A percentile compares a stretch with the other conserved stretches of the same genome.
Conservation (phyloP, 139 green algal species). For the Closterium sp. region DNA sequence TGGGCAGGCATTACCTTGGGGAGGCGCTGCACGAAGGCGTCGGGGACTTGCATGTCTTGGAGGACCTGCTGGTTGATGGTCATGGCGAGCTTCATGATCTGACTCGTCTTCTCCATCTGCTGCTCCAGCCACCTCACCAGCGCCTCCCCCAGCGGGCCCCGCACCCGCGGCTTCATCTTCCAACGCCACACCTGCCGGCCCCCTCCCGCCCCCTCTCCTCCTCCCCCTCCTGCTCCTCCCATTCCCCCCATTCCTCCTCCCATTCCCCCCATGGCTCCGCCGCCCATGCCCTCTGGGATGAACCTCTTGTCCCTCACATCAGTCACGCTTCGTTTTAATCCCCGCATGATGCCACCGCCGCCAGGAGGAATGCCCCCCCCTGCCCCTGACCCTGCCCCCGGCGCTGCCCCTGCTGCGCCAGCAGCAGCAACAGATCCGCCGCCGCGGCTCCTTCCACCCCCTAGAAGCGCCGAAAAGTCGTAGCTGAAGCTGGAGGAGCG, state of each 20-base stretch:
- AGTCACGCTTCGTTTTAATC: background rate
- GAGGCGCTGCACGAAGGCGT: too few species aligned
- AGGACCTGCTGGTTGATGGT: too few species aligned
- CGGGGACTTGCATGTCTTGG: too few species aligned
- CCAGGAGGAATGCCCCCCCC: background rate
- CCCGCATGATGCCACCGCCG: background rate
- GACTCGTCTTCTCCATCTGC: background rate
- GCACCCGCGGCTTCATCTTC: background rate
- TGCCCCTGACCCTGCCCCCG: background rate
- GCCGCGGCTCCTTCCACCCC: background rate
- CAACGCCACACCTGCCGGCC: background rate
- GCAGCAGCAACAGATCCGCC: background rate
- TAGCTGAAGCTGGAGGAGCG: background rate
- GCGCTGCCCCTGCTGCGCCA: background rate
- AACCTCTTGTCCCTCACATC: background rate
- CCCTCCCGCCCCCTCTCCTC: background rate
- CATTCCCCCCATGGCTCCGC: background rate
- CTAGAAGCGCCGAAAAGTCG: background rate
- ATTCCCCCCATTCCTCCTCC: background rate
- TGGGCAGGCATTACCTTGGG: too few species aligned
- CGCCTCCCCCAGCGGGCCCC: background rate
- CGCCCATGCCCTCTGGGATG: background rate
- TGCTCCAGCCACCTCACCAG: background rate
- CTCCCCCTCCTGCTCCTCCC: background rate
- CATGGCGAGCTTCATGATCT: background rate